These are phyloP conservation scores for Drechmeria coniospora DNA, from an alignment of 2,329 filamentous ascomycete genomes.

Conservation along the genomic window DNA sequence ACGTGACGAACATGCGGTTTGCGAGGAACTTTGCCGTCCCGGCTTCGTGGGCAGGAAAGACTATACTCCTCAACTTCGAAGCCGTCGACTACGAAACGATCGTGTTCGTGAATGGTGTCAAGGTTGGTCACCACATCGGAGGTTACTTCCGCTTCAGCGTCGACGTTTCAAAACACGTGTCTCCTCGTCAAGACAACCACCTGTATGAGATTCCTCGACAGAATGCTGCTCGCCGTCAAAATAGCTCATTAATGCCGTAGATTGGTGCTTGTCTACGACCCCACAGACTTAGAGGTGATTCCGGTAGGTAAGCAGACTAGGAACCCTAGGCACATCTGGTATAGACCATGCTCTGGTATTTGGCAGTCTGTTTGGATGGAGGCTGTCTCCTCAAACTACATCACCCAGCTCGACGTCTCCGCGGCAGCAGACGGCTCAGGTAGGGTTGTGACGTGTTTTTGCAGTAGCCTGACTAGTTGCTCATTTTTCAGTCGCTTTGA, in stretches of 20 bases:
- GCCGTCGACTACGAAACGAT: constrained; percentile 42
- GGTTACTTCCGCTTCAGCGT: constrained; percentile 48
- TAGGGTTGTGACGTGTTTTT: no score
- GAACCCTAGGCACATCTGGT: constrained; percentile 48
- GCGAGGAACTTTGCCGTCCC: constrained; percentile 35
- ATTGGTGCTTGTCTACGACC: constrained; percentile 51
- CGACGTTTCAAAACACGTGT: constrained; percentile 35
- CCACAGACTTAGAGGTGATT: constrained; percentile 45
- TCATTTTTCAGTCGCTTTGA: constrained; percentile 32
- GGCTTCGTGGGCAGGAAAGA: constrained; percentile 25
- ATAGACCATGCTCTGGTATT: constrained; percentile 57
- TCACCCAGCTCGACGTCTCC: constrained; percentile 42
- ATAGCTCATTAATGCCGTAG: constrained; percentile 15
- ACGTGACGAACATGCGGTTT: constrained; percentile 31
- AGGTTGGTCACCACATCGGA: constrained; percentile 37
- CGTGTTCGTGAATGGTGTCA: constrained; percentile 41
- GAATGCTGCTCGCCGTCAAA: no score
- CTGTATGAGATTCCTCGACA: constrained; percentile 22
- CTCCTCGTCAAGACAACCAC: constrained; percentile 30
- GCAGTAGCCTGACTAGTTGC: not conserved
- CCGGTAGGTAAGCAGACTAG: constrained; percentile 52
- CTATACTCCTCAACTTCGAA: constrained; percentile 39
- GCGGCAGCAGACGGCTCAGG: constrained; percentile 40
- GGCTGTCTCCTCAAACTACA: constrained; percentile 38
- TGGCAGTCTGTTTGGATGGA: constrained; percentile 64